Evolutionary conservation across 345 rosid species (phyloP), one percentile per base, ranked within the genome.

Genomic region (Corchorus olitorius): DNA sequence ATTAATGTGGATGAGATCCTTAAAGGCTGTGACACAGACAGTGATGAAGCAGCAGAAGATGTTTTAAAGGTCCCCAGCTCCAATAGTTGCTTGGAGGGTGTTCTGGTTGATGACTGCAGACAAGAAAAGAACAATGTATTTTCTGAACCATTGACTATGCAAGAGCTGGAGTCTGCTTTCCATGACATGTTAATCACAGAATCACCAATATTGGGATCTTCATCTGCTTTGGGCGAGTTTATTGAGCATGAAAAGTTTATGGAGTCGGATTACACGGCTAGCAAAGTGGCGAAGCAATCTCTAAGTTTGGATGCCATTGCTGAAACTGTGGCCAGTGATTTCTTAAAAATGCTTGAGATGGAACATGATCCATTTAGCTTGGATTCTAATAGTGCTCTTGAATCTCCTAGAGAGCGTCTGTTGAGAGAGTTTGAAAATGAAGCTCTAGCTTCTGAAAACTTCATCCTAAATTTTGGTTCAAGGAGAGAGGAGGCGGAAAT

Each of bases 371-470:
- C 86, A 59, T 77, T 74, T 76, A 77, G 78, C 70, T 77, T 34
- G 59, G 66, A 73, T 74, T 89, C 90, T 55, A 87, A 84, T 77
- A 39, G 79, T 65, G 87, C 85, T 74, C 89, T 90, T 6, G 93
- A 92, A 77, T 94, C 98, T 84, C 94, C 98, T 54, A 91, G 97
- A 74, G 93, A 84, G 81, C 81, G 77, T 75, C 85, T 94, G 73
- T 83, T 89, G 75, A 89, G 89, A 81, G 90, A 92, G 83, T 94
- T 94, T 65, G 93, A 92, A 79, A 86, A 81, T 50, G 97, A 94
- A 75, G 86, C 89, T 66, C 72, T 87, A n/a, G 82, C 84, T 75
- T 91, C 87, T 3, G 87, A 89, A 4, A 78, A 70, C 79, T 85
- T 81, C 76, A 72, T 88, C 19, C 35, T 85, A 34, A 87, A 75